Evolutionary conservation across 176 grass and related monocot genomes (phyloP), one percentile per base, ranked within the genome.

Genomic region (Bromus sterilis): DNA sequence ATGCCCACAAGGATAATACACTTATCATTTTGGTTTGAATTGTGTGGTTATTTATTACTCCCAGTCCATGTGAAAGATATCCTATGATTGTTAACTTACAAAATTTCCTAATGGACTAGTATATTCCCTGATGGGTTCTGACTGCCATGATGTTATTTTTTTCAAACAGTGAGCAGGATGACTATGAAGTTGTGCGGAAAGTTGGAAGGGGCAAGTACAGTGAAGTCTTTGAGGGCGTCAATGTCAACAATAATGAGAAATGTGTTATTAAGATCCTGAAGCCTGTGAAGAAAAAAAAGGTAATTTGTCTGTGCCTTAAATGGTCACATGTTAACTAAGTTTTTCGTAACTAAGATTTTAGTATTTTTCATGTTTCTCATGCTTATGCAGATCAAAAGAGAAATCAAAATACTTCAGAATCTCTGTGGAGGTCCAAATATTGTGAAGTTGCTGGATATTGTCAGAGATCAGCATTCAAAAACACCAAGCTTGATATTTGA

Each of bases 261-360:
- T 98, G 95, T 59, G 77, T 98, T 43, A 98, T 98, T 66, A 98
- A 98, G 65, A 94, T 98, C 65, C 95, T 98, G 35, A 94, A 98
- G 85, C 95, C 95, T 68, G 95, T 98, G 33, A 98, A 98, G 88
- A 98, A 98, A 80, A 98, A 98, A 73, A 98, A 98, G 95, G 95
- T 94, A 88, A 34, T 74, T 25, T 28, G 51, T 74, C 28, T 51
- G 28, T 4, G 5, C 16, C 43, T 74, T 51, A 59, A 60, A 18
- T 61, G 44, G 10, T 5, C 32, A 66, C 63, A n/a, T n/a, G 21
- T 18, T 4, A n/a, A n/a, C n/a, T n/a, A n/a, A n/a, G n/a, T n/a
- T n/a, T n/a, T n/a, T n/a, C n/a, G n/a, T 15, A 72, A 18, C 24
- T 11, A 21, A 29, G 10, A 75, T 65, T 74, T 66, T 88, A 84